Base-by-base conservation (phyloP, 1,284 basidiomycete species). In the Schizophyllum amplum region DNA sequence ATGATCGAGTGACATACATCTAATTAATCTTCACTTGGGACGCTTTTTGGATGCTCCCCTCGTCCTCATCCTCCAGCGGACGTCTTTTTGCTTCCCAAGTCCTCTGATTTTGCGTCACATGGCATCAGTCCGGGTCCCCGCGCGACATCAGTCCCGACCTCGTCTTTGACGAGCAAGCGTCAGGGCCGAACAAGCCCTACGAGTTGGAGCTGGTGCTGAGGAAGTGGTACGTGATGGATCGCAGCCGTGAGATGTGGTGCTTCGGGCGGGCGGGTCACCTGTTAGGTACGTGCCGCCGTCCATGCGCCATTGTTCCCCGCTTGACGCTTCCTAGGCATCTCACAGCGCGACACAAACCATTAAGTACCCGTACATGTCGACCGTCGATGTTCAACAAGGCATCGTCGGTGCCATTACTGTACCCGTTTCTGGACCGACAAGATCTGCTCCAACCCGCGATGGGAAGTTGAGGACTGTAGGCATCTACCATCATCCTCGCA, bases 41-140 rank as follows among this genome's bases (percentile, higher is more conserved):
- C 67, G 92, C 94, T 13, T 82, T 89, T 1, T 98, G 94, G 90
- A 85, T 99, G 60, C 77, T 97, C 1, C 89, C 93, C 1, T 79
- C 90, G n/a, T 87, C 87, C 4, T 85, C 89, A 0, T 92, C 90
- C 0, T 1, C 93, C 94, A 0, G 83, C 88, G 4, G 96, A 99
- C 64, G 86, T 98, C 24, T 98, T 97, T 69, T 78, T 98, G 51
- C 74, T 97, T 0, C 80, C 98, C 62, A 99, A 99, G 71, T 92
- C 91, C 1, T 94, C 91, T 52, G 92, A 98, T 68, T 97, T 97
- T 64, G 77, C 94, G 51, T 79, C 82, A 5, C 90, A 96, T n/a
- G n/a, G n/a, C n/a, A n/a, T n/a, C n/a, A n/a, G n/a, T n/a, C n/a
- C n/a, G n/a, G n/a, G n/a, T n/a, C n/a, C n/a, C n/a, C n/a, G n/a